These are phyloP conservation scores for Jamesozyma lodderae DNA, from an alignment of 805 yeast genomes.

Conservation along the genomic window DNA sequence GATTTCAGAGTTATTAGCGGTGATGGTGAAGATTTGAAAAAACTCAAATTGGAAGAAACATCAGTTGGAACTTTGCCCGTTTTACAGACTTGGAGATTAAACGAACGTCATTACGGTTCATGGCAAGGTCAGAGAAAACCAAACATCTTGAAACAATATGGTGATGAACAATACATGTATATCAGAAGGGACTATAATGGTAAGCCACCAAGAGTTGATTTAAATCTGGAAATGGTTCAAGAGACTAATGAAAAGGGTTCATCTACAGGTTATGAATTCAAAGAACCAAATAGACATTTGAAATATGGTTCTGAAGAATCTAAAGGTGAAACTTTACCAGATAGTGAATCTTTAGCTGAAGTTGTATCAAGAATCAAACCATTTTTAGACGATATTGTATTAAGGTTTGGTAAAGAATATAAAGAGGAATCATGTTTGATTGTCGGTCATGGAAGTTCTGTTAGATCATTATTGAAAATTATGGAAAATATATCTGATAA, in stretches of 20 bases:
- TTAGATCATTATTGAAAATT: slow-evolving; percentile 64
- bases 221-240: slow-evolving; percentile 32
- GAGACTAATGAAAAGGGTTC: slow-evolving; percentile 30
- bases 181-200: slow-evolving; percentile 76
- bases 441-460: slow-evolving; percentile 78
- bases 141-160: slow-evolving; percentile 53
- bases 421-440: slow-evolving; percentile 50
- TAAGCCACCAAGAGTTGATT: slow-evolving; percentile 46
- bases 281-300: slow-evolving; percentile 30
- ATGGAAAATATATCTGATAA: slow-evolving; percentile 56
- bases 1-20: slow-evolving; percentile 19
- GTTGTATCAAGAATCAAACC: slow-evolving; percentile 61
- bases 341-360: slow-evolving; percentile 65
- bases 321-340: slow-evolving; percentile 42
- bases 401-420: slow-evolving; percentile 37
- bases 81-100: slow-evolving; percentile 66
- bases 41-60: not conserved
- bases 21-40: slow-evolving; percentile 7
- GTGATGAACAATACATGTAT: slow-evolving; percentile 63
- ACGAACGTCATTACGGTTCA: slow-evolving; percentile 79
- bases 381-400: slow-evolving; percentile 42
- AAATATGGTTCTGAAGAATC: slow-evolving; percentile 31
- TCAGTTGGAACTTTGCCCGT: slow-evolving; percentile 32
- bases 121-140: slow-evolving; percentile 74
- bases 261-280: slow-evolving; percentile 29